A percentile compares a stretch with the other conserved stretches of the same genome.
Evolutionary conservation across 371 early-diverging fungal genomes (phyloP).

Genomic region (Rhizopus microsporus): DNA sequence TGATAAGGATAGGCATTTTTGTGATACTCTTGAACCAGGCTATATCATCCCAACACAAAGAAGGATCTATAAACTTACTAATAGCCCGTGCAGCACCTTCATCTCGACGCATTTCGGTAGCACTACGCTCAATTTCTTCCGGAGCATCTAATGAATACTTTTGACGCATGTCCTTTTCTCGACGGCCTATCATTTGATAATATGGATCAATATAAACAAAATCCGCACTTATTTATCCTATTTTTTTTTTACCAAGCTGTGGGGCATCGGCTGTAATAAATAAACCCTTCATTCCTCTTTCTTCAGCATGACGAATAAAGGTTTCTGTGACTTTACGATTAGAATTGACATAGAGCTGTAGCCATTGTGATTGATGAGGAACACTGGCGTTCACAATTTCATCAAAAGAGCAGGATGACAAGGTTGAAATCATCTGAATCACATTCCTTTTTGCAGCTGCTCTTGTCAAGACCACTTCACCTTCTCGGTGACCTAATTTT

Average conservation of each 20-base stretch:
- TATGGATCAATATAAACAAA: background rate
- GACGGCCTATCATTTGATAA: constrained; percentile 56
- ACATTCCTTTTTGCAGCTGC: constrained; percentile 55
- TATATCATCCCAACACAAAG: constrained; percentile 86
- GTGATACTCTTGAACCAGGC: constrained; percentile 85
- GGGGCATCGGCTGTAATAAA: constrained; percentile 96
- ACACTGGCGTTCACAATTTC: constrained; percentile 55
- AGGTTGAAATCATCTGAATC: constrained; percentile 74
- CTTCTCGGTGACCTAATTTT: constrained; percentile 77
- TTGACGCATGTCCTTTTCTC: constrained; percentile 90
- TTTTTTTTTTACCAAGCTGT: constrained; percentile 54
- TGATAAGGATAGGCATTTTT: constrained; percentile 84
- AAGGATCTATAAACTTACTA: constrained; percentile 74
- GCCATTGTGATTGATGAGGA: constrained; percentile 62
- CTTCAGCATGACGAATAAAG: constrained; percentile 81
- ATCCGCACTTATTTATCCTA: constrained; percentile 6
- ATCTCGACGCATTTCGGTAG: constrained; percentile 33
- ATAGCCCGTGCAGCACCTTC: constrained; percentile 80
- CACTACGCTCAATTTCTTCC: constrained; percentile 35
- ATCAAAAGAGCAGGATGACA: constrained; percentile 72
- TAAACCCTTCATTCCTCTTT: constrained; percentile 77
- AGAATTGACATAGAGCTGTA: constrained; percentile 91
- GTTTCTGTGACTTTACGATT: constrained; percentile 73
- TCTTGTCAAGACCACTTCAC: constrained; percentile 69
- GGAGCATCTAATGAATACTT: constrained; percentile 50